Percentiles rank a stretch among this genome's conserved stretches.
Conservation (phyloP, 768 basidiomycete species). For the Auriscalpium orientale region DNA sequence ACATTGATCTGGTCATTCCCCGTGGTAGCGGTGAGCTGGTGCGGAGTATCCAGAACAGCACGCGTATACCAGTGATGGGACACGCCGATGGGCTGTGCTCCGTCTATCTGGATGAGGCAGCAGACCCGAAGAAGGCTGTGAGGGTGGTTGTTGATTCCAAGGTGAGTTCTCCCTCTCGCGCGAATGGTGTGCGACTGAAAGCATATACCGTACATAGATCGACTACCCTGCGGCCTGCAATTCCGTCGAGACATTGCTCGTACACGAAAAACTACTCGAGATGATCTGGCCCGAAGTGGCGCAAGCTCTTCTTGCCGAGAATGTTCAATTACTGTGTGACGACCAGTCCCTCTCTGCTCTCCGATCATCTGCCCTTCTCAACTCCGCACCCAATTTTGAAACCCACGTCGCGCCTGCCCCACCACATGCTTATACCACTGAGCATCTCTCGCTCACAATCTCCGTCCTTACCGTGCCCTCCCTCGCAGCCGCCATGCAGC, state of each 20-base stretch:
- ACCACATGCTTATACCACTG: conserved; percentile 69
- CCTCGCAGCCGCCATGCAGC: conserved; percentile 65
- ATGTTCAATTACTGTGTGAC: conserved; percentile 81
- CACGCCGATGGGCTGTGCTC: conserved; percentile 95
- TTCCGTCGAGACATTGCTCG: conserved; percentile 78
- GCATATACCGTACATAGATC: conserved; percentile 38
- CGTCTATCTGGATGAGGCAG: conserved; percentile 81
- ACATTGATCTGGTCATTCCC: conserved; percentile 96
- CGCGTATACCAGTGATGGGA: conserved; percentile 96
- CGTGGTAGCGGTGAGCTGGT: conserved; percentile 91
- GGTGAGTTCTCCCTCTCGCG: conserved; percentile 34
- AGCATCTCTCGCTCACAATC: conserved; percentile 81
- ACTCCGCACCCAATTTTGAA: conserved; percentile 25
- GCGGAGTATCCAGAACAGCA: conserved; percentile 78
- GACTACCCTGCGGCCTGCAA: conserved; percentile 98
- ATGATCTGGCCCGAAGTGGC: conserved; percentile 83
- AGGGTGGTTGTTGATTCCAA: conserved; percentile 87
- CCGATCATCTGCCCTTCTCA: conserved; percentile 23
- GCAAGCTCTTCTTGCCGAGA: conserved; percentile 52
- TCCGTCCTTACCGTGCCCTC: conserved; percentile 74
- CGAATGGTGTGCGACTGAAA: neutral
- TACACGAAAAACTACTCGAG: conserved; percentile 66
- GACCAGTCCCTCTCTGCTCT: conserved; percentile 51
- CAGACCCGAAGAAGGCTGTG: conserved; percentile 71
- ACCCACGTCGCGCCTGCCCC: conserved; percentile 46